Evolutionary conservation across 75 land plant species (phyloP).

Genomic region (Isoetes taiwanensis): DNA sequence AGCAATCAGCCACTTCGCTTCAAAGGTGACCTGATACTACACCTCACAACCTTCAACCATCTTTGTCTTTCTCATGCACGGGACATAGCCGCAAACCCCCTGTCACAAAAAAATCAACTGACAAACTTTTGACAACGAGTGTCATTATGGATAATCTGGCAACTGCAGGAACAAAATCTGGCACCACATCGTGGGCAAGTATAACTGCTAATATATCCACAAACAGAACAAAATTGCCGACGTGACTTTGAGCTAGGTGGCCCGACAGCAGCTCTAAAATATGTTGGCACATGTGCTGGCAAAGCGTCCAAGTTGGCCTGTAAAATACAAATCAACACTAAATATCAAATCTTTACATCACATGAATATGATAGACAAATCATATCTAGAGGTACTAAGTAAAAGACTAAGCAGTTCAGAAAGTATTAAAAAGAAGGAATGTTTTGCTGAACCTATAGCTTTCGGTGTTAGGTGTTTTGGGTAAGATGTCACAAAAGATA

Average conservation of each 20-base stretch:
- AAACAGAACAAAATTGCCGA: slow-evolving; percentile 90
- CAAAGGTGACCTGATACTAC: no score
- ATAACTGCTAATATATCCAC: slow-evolving; percentile 69
- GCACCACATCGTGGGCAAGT: slow-evolving; percentile 68
- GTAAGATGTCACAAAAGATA: neutral
- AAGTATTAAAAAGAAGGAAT: no score
- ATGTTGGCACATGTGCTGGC: slow-evolving; percentile 76
- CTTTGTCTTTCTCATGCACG: no score
- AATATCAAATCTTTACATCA: neutral
- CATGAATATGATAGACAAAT: neutral
- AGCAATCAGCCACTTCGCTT: no score
- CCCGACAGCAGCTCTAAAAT: slow-evolving; percentile 92
- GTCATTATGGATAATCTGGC: slow-evolving; percentile 78
- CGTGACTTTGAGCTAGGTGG: slow-evolving; percentile 73
- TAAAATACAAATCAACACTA: neutral
- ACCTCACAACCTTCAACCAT: no score
- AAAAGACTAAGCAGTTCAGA: no score
- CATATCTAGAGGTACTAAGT: neutral
- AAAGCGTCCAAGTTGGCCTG: slow-evolving; percentile 87
- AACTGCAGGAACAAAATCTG: slow-evolving; percentile 68
- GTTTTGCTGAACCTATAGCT: no score
- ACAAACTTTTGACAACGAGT: slow-evolving; percentile 91
- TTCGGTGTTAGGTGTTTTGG: neutral
- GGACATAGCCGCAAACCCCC: no score
- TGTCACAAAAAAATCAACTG: no score